Evolutionary conservation across 208 protist genomes (phyloP).

Genomic region (Trypanosoma grayi): DNA sequence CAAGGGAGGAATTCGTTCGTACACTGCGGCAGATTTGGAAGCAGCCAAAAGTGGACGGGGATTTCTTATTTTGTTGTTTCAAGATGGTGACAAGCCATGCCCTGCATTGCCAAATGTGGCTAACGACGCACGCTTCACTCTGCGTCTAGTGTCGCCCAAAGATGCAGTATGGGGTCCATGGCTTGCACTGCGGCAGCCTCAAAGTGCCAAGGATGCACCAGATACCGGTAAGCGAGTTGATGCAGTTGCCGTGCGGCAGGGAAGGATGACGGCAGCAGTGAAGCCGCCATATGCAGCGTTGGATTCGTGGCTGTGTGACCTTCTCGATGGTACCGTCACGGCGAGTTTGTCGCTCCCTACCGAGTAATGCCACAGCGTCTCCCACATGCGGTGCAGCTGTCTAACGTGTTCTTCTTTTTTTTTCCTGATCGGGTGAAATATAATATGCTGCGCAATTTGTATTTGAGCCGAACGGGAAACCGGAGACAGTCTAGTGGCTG

Average conservation of each 20-base stretch:
- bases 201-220: neutral
- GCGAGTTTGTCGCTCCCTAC: constrained; percentile 1
- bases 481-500: no score
- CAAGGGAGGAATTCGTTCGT: constrained; percentile 7
- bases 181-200: constrained; percentile 23
- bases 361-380: neutral
- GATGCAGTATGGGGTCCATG: constrained; percentile 52
- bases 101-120: constrained; percentile 35
- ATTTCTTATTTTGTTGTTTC: constrained; percentile 65
- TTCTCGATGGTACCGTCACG: constrained; percentile 17
- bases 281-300: constrained; percentile 6
- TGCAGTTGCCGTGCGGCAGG: constrained; percentile 7
- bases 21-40: constrained; percentile 50
- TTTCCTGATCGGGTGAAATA: no score
- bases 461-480: no score
- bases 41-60: constrained; percentile 55
- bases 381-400: neutral
- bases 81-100: constrained; percentile 29
- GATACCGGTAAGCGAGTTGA: neutral
- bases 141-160: constrained; percentile 46
- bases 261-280: constrained; percentile 19
- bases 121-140: constrained; percentile 61
- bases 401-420: neutral
- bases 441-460: no score
- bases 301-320: constrained; percentile 21